Evolutionary conservation across 306 rosid genomes (phyloP).

Genomic region (Acacia melanoxylon): DNA sequence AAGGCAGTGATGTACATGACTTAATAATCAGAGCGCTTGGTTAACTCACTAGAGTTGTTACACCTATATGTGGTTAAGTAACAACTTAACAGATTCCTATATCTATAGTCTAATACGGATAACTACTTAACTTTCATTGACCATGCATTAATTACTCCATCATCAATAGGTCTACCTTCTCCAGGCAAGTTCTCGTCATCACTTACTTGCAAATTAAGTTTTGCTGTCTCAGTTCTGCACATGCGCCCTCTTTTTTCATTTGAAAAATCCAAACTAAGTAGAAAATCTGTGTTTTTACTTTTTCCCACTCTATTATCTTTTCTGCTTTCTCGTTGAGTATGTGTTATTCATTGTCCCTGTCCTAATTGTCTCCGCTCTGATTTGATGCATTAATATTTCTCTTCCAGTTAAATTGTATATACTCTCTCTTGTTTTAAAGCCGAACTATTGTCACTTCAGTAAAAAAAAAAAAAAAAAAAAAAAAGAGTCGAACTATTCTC

Average conservation of each 20-base stretch:
- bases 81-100: too few species aligned
- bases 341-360: neutral
- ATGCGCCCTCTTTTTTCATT: neutral
- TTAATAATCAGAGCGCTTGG: too few species aligned
- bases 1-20: too few species aligned
- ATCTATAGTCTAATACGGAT: too few species aligned
- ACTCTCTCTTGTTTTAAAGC: neutral
- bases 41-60: too few species aligned
- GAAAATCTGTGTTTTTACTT: neutral
- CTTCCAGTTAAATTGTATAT: neutral
- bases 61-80: too few species aligned
- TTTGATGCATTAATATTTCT: neutral
- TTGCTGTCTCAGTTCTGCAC: neutral
- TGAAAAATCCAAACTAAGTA: neutral
- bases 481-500: too few species aligned
- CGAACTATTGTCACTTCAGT: neutral
- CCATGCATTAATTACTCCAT: neutral
- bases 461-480: too few species aligned
- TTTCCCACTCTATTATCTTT: neutral
- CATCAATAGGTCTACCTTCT: neutral
- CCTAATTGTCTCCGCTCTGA: neutral
- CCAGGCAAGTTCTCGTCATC: neutral
- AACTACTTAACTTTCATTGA: neutral
- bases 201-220: neutral
- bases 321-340: neutral